Base-by-base conservation (phyloP, 192 early-diverging fungal species). In the Coemansia sp. region DNA sequence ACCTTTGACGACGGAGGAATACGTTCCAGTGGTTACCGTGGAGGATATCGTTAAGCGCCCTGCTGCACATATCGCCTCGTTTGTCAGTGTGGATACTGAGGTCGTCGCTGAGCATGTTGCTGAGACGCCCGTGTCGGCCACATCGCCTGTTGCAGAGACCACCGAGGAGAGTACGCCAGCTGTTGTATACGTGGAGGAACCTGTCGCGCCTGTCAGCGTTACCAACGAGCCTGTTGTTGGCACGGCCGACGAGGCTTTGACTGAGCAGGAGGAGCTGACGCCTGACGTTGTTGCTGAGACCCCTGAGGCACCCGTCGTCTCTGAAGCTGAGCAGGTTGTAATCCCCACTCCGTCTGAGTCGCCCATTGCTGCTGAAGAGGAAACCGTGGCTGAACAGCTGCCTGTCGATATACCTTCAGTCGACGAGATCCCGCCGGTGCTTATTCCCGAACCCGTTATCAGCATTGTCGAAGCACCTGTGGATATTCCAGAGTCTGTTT, bases 381-480 rank as follows among this genome's bases (percentile, higher is more conserved):
- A 52, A 0, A 7, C 49, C 20, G 27, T 31, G n/a, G 29, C 5
- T 57, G 53, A 57, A 27, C 34, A 57, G 49, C 1, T 52, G 49
- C 49, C 49, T 22, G 7, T 22, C 49, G 49, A 52, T 22, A 0
- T 52, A 18, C 44, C 44, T 6, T 7, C 44, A 58, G 52, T 43
- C 36, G 50, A 11, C 0, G 50, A 52, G 55, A 53, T 15, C 1
- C 55, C 39, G 55, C 41, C 64, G 4, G 24, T 60, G 55, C 53
- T 29, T 53, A 62, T 66, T 22, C 38, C 62, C 8, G 52, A 61
- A 1, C 31, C 57, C 1, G 49, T 38, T 16, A 62, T 68, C 24
- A 47, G 62, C 41, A n/a, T 62, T 49, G 34, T 64, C 11, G 53
- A 75, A 36, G 27, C 68, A 0, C 55, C 60, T 7, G 73, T 40